These are phyloP conservation scores for Trichosanthes truncata DNA, from an alignment of 306 rosid species.

Conservation along the genomic window DNA sequence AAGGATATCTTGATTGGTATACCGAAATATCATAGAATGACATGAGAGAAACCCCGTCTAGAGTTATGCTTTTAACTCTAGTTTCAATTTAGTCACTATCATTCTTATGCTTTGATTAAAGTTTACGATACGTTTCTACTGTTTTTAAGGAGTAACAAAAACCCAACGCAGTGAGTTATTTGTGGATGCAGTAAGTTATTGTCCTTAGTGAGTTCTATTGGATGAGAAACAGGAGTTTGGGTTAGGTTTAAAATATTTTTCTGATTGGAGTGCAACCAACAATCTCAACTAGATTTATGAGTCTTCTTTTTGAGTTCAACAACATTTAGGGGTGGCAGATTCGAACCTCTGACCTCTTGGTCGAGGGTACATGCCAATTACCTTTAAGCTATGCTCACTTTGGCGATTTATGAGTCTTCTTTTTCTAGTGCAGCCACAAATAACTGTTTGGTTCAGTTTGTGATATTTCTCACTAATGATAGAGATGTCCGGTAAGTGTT, in stretches of 20 bases:
- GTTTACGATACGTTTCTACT: background rate
- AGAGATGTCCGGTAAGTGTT: background rate
- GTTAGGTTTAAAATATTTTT: background rate
- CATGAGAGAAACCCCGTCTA: background rate
- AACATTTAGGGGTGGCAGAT: no score
- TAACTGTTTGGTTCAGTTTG: background rate
- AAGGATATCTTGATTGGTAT: background rate
- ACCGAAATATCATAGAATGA: background rate
- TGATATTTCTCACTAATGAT: background rate
- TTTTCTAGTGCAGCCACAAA: background rate
- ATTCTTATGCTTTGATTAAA: background rate
- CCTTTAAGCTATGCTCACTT: no score
- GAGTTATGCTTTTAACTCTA: background rate
- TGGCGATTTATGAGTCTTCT: background rate
- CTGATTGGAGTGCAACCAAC: background rate
- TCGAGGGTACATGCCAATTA: no score
- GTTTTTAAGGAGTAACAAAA: background rate
- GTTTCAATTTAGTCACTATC: background rate
- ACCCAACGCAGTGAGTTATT: background rate
- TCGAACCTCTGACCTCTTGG: no score
- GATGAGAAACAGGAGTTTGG: background rate
- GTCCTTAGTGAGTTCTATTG: background rate
- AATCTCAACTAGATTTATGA: background rate
- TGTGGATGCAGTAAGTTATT: background rate
- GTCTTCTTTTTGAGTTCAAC: no score